Base-by-base conservation (phyloP, 2,329 filamentous ascomycete genomes). In the Verticillium nonalfalfae region DNA sequence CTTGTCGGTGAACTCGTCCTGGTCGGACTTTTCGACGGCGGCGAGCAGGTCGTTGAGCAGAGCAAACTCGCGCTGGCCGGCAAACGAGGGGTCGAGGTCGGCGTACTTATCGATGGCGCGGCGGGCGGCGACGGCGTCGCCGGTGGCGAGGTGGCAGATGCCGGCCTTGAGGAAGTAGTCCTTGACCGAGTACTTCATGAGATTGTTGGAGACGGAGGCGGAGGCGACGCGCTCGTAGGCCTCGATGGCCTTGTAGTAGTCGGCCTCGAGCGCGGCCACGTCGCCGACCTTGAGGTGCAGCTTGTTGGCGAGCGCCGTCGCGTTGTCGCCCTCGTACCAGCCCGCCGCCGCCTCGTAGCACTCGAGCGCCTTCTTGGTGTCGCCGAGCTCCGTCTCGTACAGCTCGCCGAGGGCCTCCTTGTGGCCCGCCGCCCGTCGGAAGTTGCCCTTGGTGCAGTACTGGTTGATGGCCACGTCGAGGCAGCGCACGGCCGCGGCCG, bases 81-180 rank as follows among this genome's bases (percentile, higher is more conserved):
- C 79, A 71, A 98, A 97, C 34, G 85, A 83, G 18, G 88, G 87
- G 72, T 96, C 91, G 70, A 90, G 81, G 60, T 96, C 91, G 64
- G 85, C 80, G 78, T 96, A 98, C 67, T 85, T 86, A 70, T 96
- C 89, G 26, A 98, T 79, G 35, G 93, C 93, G 58, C 91, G 85
- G 71, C 89, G 89, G 18, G 88, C 84, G 57, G 89, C 90, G 60
- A 97, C 90, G 69, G 90, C 79, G 73, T 98, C 94, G 63, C 81
- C 81, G 18, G 79, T 81, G 45, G 85, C 86, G 40, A 98, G 82
- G 73, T 96, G 90, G 79, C 93, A 97, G 72, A 98, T 90, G 36
- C 93, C 93, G 1, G 92, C 91, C 79, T 97, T 97, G 71, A 98
- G 83, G 71, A 97, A 88, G 78, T 97, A 97, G 67, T 97, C 93